Percentiles rank a stretch among this genome's conserved stretches.
These are phyloP conservation scores for Austroboletus eburneus DNA, from an alignment of 768 basidiomycete genomes.

Conservation along the genomic window DNA sequence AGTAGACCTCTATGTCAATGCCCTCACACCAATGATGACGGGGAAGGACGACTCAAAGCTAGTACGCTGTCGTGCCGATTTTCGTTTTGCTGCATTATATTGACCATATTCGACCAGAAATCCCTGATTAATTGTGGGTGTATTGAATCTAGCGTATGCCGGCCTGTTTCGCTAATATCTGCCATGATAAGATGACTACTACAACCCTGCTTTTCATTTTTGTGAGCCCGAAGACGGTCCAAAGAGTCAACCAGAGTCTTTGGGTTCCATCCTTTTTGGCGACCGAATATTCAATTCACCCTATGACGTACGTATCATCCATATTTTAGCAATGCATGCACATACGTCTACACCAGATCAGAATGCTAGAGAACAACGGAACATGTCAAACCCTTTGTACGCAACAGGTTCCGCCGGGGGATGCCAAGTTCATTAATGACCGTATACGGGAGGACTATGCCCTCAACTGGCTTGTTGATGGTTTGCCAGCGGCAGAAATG, in stretches of 20 bases:
- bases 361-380: conserved; percentile 72
- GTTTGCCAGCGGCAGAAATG: conserved; percentile 92
- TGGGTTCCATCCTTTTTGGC: conserved; percentile 95
- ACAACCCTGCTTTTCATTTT: conserved; percentile 81
- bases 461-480: conserved; percentile 92
- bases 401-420: conserved; percentile 55
- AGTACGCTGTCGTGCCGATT: conserved; percentile 39
- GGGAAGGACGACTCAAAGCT: conserved; percentile 67
- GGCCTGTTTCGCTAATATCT: conserved; percentile 3
- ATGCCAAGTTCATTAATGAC: conserved; percentile 87
- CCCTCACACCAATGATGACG: conserved; percentile 80
- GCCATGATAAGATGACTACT: conserved; percentile 75
- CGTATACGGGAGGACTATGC: conserved; percentile 91
- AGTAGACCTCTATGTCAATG: conserved; percentile 82
- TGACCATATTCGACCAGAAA: conserved; percentile 49
- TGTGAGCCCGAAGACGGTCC: conserved; percentile 76
- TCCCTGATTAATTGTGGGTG: conserved; percentile 80
- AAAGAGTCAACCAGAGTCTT: conserved; percentile 71
- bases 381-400: conserved; percentile 77
- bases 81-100: conserved; percentile 5
- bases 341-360: conserved; percentile 46
- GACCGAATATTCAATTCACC: conserved; percentile 91
- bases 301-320: conserved; percentile 64
- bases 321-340: conserved; percentile 1
- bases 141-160: not conserved